Evolutionary conservation across 257 asterid species (phyloP), one percentile per base, ranked within the genome.

Genomic region (Plantago elongata): DNA sequence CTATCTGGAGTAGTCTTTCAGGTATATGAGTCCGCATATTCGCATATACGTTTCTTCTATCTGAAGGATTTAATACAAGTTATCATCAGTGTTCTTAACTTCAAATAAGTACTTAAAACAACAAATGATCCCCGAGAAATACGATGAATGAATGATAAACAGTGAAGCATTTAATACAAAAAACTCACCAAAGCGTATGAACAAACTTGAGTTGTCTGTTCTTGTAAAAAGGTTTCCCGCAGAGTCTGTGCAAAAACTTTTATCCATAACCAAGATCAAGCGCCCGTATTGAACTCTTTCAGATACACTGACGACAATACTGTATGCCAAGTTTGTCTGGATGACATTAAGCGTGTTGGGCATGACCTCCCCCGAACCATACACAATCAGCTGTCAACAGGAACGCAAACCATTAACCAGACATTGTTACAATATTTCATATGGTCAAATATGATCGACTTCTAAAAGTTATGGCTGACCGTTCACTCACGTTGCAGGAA

Each of bases 401-500:
- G 44, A 52, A 68, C 7, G 42, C 37, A 48, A 48, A 42, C n/a
- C 57, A 30, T 46, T 12, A 59, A 64, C 66, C 65, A 57, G 38
- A 69, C 59, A 10, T 27, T 52, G n/a, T 52, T 52, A 11, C 40
- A 22, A 22, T 34, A 7, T 34, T 34, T 34, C 40, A 52, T 37
- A 16, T 18, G 18, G 10, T 17, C 34, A 13, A 29, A 52, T 54
- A 27, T 34, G 40, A 7, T 34, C 40, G 8, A 7, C 40, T 34
- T 4, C 40, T 4, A 7, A 34, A 7, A 34, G 40, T 1, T 71
- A 54, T 50, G 74, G 81, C 68, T 38, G 75, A 62, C 67, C 70
- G 62, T 75, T 1, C 69, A 84, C 98, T 91, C 90, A 91, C 98
- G 59, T 84, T 91, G 84, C 98, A 91, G 78, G 83, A 67, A 78